Percentiles rank a stretch among this genome's conserved stretches.
phyloP scores from a whole-genome alignment of 2,329 filamentous ascomycete genomes.

The Tolypocladium paradoxum region DNA sequence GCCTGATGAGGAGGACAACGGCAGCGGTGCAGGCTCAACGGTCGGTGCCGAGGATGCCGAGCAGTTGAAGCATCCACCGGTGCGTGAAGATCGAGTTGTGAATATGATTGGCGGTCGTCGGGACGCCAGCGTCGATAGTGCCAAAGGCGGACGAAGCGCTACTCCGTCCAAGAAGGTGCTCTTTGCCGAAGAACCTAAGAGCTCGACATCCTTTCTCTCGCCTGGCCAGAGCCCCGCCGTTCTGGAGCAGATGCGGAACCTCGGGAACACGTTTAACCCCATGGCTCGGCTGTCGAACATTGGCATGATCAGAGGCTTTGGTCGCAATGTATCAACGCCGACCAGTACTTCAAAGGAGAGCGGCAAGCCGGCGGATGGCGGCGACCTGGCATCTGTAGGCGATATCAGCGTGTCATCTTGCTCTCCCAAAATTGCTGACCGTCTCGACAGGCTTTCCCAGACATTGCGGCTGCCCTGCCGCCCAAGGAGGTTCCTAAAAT shows the following conservation, averaged over 20 bases:
- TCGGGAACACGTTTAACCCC: constrained; percentile 73
- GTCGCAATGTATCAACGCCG: constrained; percentile 36
- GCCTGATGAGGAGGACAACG: constrained; percentile 50
- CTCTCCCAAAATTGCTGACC: constrained; percentile 1
- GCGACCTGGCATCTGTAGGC: constrained; percentile 47
- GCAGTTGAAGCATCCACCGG: constrained; percentile 14
- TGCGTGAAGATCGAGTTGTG: constrained; percentile 54
- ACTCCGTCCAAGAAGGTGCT: constrained; percentile 48
- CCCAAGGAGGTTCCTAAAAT: constrained; percentile 45
- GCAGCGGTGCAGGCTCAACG: constrained; percentile 45
- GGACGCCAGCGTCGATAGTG: constrained; percentile 70
- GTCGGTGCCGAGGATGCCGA: constrained; percentile 30
- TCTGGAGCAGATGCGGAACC: constrained; percentile 70
- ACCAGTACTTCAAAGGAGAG: constrained; percentile 24
- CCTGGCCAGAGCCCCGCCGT: constrained; percentile 39
- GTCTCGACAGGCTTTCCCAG: constrained; percentile 43
- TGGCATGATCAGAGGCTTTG: constrained; percentile 65
- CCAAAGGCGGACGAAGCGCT: constrained; percentile 51
- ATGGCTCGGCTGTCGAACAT: constrained; percentile 69
- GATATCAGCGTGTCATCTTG: background rate
- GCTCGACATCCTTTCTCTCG: constrained; percentile 6
- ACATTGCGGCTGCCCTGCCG: constrained; percentile 43
- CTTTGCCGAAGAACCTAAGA: constrained; percentile 32
- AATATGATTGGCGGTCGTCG: constrained; percentile 63
- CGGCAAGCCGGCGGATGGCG: constrained; percentile 36